phyloP scores from a whole-genome alignment of 2,329 filamentous ascomycete genomes.

The Diaporthe caulivora region DNA sequence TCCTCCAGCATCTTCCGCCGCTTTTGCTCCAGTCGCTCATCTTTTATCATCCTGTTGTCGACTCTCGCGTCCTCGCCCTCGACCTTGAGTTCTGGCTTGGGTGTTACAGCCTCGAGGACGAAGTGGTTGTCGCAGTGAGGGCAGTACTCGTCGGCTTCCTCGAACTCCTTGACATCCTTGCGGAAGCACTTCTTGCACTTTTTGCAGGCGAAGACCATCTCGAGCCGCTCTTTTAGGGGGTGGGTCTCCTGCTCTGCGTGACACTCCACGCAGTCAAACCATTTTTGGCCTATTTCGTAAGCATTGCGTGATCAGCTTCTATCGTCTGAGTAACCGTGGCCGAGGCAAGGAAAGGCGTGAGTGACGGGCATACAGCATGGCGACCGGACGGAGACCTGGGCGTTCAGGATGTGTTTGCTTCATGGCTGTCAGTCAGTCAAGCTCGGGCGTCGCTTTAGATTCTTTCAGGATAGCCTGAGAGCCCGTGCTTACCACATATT shows the following conservation, averaged over 20 bases:
- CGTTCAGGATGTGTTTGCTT: conserved; percentile 98
- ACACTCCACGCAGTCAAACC: conserved; percentile 99
- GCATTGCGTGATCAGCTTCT: background rate
- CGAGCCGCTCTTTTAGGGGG: conserved; percentile 78
- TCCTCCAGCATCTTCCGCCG: conserved; percentile 61
- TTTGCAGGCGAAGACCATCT: conserved; percentile 97
- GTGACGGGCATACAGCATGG: conserved; percentile 81
- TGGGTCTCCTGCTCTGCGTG: conserved; percentile 87
- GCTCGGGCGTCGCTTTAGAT: background rate
- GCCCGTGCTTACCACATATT: conserved; percentile 39
- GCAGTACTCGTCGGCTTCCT: conserved; percentile 98
- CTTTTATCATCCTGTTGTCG: conserved; percentile 91
- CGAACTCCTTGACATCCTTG: conserved; percentile 91
- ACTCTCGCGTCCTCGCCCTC: conserved; percentile 92
- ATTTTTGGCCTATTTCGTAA: conserved; percentile 80
- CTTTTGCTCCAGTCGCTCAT: conserved; percentile 79
- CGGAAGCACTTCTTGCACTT: conserved; percentile 99
- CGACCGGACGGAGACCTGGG: conserved; percentile 94
- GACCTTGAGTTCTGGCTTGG: conserved; percentile 84
- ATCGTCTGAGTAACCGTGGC: background rate
- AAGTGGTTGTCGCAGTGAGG: conserved; percentile 99
- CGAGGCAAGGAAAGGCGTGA: conserved; percentile 4
- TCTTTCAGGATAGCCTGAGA: background rate
- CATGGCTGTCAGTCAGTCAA: conserved; percentile 13
- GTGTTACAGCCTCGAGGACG: conserved; percentile 87